Evolutionary conservation across 192 early-diverging fungal genomes (phyloP), one percentile per base, ranked within the genome.

Genomic region (Cladochytrium replicatum): DNA sequence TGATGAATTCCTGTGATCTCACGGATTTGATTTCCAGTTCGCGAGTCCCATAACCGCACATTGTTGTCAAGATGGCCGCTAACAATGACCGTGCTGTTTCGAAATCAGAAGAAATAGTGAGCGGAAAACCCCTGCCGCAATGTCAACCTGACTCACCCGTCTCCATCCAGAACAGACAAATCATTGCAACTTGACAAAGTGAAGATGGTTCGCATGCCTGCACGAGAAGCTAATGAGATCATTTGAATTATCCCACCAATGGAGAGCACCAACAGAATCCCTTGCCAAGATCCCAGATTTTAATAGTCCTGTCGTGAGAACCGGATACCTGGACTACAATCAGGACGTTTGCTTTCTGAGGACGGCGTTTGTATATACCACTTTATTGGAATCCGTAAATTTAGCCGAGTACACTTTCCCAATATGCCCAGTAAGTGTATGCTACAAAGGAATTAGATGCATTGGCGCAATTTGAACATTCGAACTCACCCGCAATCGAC

Each of bases 11-110:
- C 75, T 6, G 80, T 76, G n/a, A 94, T 65, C 55, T 98, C 92
- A 44, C 77, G 79, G 26, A 95, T 70, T 27, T 81, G 77, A 45
- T 82, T 82, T 5, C 87, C 91, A 0, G 81, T 73, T 25, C 77
- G 67, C 15, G 83, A 78, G 66, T 98, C 93, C 91, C 92, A 98
- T 6, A 95, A 62, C 22, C 93, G 78, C 42, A 98, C 52, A 52
- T 82, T 93, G 55, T 88, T 89, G 66, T 98, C 93, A 48, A 98
- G 64, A 65, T 98, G 95, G 7, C 90, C 95, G 49, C 86, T 91
- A 13, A 82, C 84, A 41, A 96, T 77, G 4, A 87, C 75, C 13
- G 81, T 60, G 30, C 85, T 84, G 53, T 56, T 39, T 53, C 4
- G 9, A 4, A 15, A 9, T 29, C 28, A 66, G 28, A 32, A 47